Base-by-base conservation (phyloP, 2,329 filamentous ascomycete species). In the Thermochaetoides dissita region DNA sequence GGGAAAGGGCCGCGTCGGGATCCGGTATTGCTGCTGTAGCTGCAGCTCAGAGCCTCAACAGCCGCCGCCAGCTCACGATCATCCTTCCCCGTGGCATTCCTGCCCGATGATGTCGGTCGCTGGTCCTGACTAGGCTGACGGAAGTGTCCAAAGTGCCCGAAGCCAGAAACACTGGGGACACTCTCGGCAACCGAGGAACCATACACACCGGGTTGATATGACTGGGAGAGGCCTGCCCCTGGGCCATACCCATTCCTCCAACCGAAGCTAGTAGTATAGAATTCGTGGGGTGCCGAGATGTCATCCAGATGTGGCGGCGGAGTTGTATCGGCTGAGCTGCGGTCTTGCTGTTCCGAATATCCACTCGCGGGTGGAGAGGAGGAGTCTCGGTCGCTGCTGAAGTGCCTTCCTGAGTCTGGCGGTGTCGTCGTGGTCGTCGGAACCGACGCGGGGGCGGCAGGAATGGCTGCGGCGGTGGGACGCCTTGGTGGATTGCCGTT, bases 301-400 rank as follows among this genome's bases (percentile, higher is more conserved):
- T 74, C 71, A 44, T 89, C 84, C 48, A 71, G 66, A 53, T 81
- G 76, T 12, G 89, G 89, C 41, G 89, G 88, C 37, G 91, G 91
- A 10, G 89, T 95, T 38, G 88, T 96, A 59, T 94, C 86, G 34
- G 82, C 79, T 40, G 89, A 96, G 67, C 87, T 94, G 55, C 79
- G 72, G 41, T 85, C 83, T 53, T 81, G 79, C 41, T 74, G 78
- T 44, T 89, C 86, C 28, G 84, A 93, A 41, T 81, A 85, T 28
- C 78, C 79, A 30, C 86, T 94, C 12, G 82, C 83, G 17, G 79
- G 79, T 3, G 88, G 86, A 12, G 88, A 94, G 17, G 74, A 72
- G 31, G 85, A 91, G 32, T 87, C 89, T 41, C 79, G 70, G 57
- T 94, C 86, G 62, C 85, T 93, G 48, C 79, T 72, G 54, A 76